phyloP scores from a whole-genome alignment of 2,329 filamentous ascomycete species.

The Thelonectria rubi region DNA sequence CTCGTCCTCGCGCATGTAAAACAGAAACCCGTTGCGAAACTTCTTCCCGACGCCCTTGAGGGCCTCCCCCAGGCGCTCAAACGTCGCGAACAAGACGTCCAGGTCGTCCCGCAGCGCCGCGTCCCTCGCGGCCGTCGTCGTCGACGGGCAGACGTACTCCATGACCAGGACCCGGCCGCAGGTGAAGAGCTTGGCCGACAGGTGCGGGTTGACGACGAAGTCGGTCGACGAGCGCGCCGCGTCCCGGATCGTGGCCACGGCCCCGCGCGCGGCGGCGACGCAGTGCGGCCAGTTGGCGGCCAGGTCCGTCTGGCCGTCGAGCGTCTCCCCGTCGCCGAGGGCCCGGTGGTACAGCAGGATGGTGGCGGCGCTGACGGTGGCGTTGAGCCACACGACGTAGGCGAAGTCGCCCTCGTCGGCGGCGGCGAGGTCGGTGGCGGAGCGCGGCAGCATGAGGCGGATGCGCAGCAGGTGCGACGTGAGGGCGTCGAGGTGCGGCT shows the following conservation, averaged over 20 bases:
- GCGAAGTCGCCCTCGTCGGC: constrained; percentile 29
- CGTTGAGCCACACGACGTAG: constrained; percentile 36
- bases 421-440: constrained; percentile 33
- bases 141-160: constrained; percentile 33
- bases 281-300: constrained; percentile 39
- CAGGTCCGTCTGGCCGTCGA: constrained; percentile 17
- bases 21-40: constrained; percentile 34
- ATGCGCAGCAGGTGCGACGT: constrained; percentile 28
- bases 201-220: constrained; percentile 33
- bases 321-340: constrained; percentile 17
- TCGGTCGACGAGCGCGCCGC: constrained; percentile 25
- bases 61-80: constrained; percentile 27
- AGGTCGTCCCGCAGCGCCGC: constrained; percentile 32
- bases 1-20: constrained; percentile 29
- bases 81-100: constrained; percentile 30
- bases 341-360: constrained; percentile 38
- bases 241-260: constrained; percentile 32
- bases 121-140: constrained; percentile 9
- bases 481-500: constrained; percentile 25
- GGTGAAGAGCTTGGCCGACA: constrained; percentile 30
- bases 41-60: constrained; percentile 32
- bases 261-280: constrained; percentile 32
- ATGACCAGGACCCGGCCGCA: constrained; percentile 30
- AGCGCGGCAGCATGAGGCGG: constrained; percentile 37
- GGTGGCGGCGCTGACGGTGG: constrained; percentile 28